phyloP scores from a whole-genome alignment of 108 stramenopile species.

The Cyclotella sp. region DNA sequence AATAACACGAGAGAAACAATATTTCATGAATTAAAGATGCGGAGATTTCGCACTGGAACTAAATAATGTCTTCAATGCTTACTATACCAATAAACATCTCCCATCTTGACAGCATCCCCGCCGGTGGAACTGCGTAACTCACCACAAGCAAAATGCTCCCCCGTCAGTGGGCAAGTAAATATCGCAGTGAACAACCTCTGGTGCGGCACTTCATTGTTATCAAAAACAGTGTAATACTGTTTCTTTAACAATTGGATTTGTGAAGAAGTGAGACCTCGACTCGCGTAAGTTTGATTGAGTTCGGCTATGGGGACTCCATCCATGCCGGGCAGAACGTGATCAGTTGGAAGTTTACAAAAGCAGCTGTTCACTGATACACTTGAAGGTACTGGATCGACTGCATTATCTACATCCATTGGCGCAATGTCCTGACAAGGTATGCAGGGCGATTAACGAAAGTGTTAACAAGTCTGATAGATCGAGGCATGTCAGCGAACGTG shows the following conservation, averaged over 20 bases:
- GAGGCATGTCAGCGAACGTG: not conserved
- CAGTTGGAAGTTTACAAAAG: not conserved
- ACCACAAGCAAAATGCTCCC: constrained; percentile 30
- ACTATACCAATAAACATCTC: constrained; percentile 24
- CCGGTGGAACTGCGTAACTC: constrained; percentile 1
- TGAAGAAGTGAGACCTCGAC: not conserved
- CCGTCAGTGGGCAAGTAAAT: constrained; percentile 27
- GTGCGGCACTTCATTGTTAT: constrained; percentile 12
- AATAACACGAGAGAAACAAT: not conserved
- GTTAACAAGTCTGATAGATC: not conserved
- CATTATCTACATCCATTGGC: not conserved
- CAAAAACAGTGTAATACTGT: constrained; percentile 20
- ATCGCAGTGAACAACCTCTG: constrained; percentile 20
- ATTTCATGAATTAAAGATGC: not conserved
- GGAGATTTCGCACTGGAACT: not conserved
- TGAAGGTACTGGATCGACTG: not conserved
- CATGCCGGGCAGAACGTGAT: constrained; percentile 23
- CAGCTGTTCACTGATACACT: too few species aligned
- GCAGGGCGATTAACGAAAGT: not conserved
- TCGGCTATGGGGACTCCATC: constrained; percentile 37
- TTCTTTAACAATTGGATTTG: constrained; percentile 13
- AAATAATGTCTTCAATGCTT: not conserved
- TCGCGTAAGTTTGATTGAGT: constrained; percentile 20
- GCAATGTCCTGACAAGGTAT: not conserved
- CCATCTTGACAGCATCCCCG: constrained; percentile 7